phyloP scores from a whole-genome alignment of 805 yeast genomes.

The Zygosaccharomyces lentus region DNA sequence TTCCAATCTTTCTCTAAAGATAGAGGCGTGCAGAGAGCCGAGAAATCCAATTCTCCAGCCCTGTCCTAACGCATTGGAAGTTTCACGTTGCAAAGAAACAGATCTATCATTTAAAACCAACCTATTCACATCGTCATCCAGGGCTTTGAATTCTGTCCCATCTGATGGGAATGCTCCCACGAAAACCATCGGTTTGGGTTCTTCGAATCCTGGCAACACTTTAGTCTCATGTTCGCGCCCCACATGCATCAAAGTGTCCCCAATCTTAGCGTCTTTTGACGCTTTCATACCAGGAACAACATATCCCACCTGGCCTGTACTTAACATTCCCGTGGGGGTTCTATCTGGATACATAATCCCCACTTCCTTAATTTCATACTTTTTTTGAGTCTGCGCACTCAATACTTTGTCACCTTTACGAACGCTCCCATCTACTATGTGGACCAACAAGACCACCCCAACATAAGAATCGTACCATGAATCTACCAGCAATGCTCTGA shows the following conservation, averaged over 20 bases:
- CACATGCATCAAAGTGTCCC: conserved; percentile 76
- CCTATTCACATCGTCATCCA: conserved; percentile 87
- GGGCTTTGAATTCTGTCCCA: conserved; percentile 79
- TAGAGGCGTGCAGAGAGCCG: conserved; percentile 93
- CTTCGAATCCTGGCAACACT: conserved; percentile 92
- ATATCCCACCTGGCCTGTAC: conserved; percentile 93
- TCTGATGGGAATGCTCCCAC: conserved; percentile 98
- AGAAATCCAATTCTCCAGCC: conserved; percentile 97
- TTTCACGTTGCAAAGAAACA: conserved; percentile 82
- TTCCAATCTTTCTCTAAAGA: conserved; percentile 84
- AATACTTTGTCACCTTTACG: conserved; percentile 69
- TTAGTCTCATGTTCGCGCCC: conserved; percentile 54
- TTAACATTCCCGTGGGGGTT: conserved; percentile 54
- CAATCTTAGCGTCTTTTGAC: conserved; percentile 80
- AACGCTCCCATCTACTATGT: conserved; percentile 78
- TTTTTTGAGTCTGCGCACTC: conserved; percentile 70
- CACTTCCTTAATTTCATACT: conserved; percentile 85
- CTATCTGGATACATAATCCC: conserved; percentile 96
- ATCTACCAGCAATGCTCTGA: conserved; percentile 64
- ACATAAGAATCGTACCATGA: conserved; percentile 95
- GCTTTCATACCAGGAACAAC: conserved; percentile 92
- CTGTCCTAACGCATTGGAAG: conserved; percentile 90
- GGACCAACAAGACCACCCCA: conserved; percentile 83
- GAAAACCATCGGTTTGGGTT: conserved; percentile 96
- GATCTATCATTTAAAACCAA: conserved; percentile 88